These are phyloP conservation scores for Pulveroboletus sp. DNA, from an alignment of 768 basidiomycete genomes.

Conservation along the genomic window DNA sequence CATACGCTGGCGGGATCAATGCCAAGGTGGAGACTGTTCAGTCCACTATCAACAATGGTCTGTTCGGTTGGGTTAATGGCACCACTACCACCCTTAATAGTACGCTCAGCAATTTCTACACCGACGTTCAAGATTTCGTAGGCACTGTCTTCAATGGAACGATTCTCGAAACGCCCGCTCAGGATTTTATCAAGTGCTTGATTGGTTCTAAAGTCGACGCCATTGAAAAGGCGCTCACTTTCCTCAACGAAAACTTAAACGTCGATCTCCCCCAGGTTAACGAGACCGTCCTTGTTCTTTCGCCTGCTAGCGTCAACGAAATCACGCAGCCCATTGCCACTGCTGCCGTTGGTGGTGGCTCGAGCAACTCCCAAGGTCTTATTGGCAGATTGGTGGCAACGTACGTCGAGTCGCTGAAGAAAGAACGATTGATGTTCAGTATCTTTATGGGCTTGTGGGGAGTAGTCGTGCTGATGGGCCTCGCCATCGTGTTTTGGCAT, in stretches of 20 bases:
- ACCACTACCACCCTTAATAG: slow-evolving; percentile 86
- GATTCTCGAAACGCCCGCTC: slow-evolving; percentile 74
- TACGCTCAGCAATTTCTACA: slow-evolving; percentile 85
- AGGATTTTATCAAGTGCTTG: slow-evolving; percentile 86
- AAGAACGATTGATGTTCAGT: slow-evolving; percentile 80
- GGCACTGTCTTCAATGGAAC: slow-evolving; percentile 79
- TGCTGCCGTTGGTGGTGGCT: slow-evolving; percentile 69
- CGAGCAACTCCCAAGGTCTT: slow-evolving; percentile 54
- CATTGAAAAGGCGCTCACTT: slow-evolving; percentile 85
- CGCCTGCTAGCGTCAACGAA: slow-evolving; percentile 67
- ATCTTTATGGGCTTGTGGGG: slow-evolving; percentile 85
- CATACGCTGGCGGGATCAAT: slow-evolving; percentile 81
- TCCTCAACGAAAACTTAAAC: slow-evolving; percentile 84
- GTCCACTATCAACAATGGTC: slow-evolving; percentile 73
- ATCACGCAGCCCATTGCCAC: slow-evolving; percentile 76
- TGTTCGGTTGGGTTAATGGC: slow-evolving; percentile 94
- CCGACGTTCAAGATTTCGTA: slow-evolving; percentile 79
- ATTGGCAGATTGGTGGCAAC: slow-evolving; percentile 69
- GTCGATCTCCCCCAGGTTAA: slow-evolving; percentile 80
- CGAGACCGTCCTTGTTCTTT: slow-evolving; percentile 72
- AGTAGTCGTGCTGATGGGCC: slow-evolving; percentile 77
- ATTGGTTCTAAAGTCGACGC: slow-evolving; percentile 89
- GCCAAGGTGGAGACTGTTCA: slow-evolving; percentile 66
- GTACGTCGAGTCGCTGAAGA: slow-evolving; percentile 70
- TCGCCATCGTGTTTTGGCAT: slow-evolving; percentile 70